Evolutionary conservation across 495 filamentous ascomycete genomes (phyloP).

Genomic region (Penicillium fimorum): DNA sequence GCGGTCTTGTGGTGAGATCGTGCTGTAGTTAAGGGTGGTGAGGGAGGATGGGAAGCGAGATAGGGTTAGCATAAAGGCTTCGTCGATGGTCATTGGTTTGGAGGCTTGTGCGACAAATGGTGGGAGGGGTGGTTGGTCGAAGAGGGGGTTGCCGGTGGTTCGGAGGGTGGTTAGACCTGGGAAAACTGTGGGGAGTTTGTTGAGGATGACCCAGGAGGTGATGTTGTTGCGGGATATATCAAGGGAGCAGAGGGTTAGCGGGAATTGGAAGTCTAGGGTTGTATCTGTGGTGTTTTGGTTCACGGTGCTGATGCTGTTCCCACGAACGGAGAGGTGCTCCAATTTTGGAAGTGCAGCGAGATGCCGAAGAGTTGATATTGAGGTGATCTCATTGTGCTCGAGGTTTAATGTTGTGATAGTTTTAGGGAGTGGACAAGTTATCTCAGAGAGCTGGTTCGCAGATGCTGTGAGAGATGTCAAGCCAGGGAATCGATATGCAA

Average conservation of each 20-base stretch:
- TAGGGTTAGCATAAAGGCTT: slow-evolving; percentile 82
- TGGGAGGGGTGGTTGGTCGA: slow-evolving; percentile 53
- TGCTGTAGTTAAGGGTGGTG: slow-evolving; percentile 72
- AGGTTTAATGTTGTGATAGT: slow-evolving; percentile 62
- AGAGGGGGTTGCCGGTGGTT: slow-evolving; percentile 81
- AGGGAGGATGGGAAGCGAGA: slow-evolving; percentile 66
- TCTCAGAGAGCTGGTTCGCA: slow-evolving; percentile 48
- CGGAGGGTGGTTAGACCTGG: slow-evolving; percentile 67
- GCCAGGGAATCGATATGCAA: slow-evolving; percentile 53
- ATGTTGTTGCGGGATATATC: slow-evolving; percentile 81
- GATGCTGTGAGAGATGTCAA: slow-evolving; percentile 59
- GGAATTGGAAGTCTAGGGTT: slow-evolving; percentile 37
- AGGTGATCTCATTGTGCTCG: slow-evolving; percentile 70
- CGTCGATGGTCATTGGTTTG: slow-evolving; percentile 58
- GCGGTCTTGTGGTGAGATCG: slow-evolving; percentile 68
- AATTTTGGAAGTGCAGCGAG: slow-evolving; percentile 60
- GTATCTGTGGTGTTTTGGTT: slow-evolving; percentile 20
- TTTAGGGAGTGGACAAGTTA: slow-evolving; percentile 38
- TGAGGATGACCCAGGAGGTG: slow-evolving; percentile 66
- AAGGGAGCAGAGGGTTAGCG: slow-evolving; percentile 53
- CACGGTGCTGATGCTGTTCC: slow-evolving; percentile 43
- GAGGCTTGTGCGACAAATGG: slow-evolving; percentile 31
- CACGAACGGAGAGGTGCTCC: slow-evolving; percentile 44
- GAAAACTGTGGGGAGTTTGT: slow-evolving; percentile 60
- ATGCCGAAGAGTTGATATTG: slow-evolving; percentile 55